Percentiles rank a stretch among this genome's conserved stretches.
Conservation (phyloP, 225 moss, liverwort and hornwort species). For the Ulota crispa region DNA sequence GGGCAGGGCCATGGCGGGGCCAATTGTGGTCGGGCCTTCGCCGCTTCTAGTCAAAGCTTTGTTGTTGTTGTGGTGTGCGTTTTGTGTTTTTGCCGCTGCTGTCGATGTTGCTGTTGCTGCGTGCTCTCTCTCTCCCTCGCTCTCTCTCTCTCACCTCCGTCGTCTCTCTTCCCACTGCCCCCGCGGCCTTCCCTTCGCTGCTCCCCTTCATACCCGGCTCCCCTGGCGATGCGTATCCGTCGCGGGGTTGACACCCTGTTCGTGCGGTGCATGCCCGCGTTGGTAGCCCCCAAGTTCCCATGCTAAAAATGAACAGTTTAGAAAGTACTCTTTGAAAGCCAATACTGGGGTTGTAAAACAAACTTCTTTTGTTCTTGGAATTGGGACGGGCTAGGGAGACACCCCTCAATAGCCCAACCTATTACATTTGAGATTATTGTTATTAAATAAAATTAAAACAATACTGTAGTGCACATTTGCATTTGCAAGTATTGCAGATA, state of each 20-base stretch:
- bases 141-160: not conserved
- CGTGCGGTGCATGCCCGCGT: not conserved
- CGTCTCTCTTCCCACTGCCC: constrained; percentile 14
- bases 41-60: constrained; percentile 2
- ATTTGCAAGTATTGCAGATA: no score
- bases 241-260: not conserved
- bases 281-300: no score
- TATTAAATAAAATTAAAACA: no score
- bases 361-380: no score
- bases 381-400: no score
- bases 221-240: not conserved
- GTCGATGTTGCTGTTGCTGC: constrained; percentile 18
- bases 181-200: not conserved
- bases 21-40: not conserved
- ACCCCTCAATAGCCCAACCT: no score
- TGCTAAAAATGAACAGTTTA: no score
- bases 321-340: no score
- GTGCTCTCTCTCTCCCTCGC: not conserved
- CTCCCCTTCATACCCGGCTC: not conserved
- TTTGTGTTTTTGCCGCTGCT: constrained; percentile 5
- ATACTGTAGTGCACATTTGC: no score
- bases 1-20: not conserved
- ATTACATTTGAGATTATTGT: no score
- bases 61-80: not conserved
- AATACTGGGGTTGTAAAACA: no score